Base-by-base conservation (phyloP, 2,329 filamentous ascomycete species). In the Metarhizium humberi region DNA sequence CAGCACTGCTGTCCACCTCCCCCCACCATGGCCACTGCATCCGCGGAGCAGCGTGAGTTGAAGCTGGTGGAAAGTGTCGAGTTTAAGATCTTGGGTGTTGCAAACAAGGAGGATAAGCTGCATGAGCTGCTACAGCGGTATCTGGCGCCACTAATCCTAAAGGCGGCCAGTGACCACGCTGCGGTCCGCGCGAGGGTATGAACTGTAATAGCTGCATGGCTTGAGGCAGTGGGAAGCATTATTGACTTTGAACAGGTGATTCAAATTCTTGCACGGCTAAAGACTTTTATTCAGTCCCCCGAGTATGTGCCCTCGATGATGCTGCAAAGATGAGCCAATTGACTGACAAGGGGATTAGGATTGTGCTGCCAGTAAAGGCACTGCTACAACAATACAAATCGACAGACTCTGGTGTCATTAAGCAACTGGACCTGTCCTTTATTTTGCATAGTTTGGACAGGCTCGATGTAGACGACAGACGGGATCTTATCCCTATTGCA, bases 361-460 rank as follows among this genome's bases (percentile, higher is more conserved):
- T 96, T 60, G 78, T 92, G 54, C 76, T 99, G 6, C 94, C 94
- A 0, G 91, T 97, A 13, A 80, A 83, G n/a, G 83, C 85, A 16
- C 78, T 99, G 18, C 71, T 97, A 54, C 86, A 91, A 62, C 94
- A 97, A 69, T 96, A 95, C 77, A 95, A 95, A 69, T 65, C 88
- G 25, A 83, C 82, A 42, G 77, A 84, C 43, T 86, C 85, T 13
- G 76, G 85, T 1, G 77, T 96, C 42, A 83, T 99, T 60, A 86
- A 90, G 59, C 89, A 95, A 67, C 88, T 96, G 62, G 92, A 97
- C 70, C 75, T 97, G 45, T 78, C 88, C 18, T 96, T 95, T 67
- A 87, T 96, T 42, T 89, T 95, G 65, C 90, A 95, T 66, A 94
- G 92, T 46, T 64, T 82, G 32, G 69, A 74, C 46, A 75, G 79